Conservation (phyloP, 148 eudicot genomes). For the Euryodendron excelsum region DNA sequence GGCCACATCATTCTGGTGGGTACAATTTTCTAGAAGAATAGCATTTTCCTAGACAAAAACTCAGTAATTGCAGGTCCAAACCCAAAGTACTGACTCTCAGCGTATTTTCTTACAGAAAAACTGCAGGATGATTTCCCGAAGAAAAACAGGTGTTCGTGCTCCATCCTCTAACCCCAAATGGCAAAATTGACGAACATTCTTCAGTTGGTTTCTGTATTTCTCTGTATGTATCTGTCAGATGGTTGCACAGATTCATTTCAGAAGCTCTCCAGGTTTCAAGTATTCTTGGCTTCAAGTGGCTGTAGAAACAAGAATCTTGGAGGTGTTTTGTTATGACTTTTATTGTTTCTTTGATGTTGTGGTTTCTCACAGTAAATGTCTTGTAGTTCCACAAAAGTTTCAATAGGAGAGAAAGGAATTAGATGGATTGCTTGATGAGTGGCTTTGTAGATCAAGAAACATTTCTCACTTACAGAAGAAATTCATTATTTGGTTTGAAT, state of each 20-base stretch:
- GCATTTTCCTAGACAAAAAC: no score
- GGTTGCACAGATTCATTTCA: constrained; percentile 12
- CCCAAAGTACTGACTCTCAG: neutral
- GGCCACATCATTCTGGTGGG: no score
- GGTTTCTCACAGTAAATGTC: neutral
- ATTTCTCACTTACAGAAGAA: constrained; percentile 3
- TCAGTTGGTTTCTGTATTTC: constrained; percentile 7
- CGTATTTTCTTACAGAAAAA: constrained; percentile 32
- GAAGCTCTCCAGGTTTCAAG: constrained; percentile 1
- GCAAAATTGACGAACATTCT: neutral
- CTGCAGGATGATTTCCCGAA: constrained; percentile 29
- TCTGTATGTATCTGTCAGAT: constrained; percentile 6
- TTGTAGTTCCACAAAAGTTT: neutral
- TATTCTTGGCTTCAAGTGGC: neutral
- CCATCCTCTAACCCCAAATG: constrained; percentile 28
- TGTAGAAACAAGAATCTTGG: constrained; percentile 3
- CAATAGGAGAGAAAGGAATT: neutral
- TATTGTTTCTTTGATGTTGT: constrained; percentile 8
- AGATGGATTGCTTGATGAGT: neutral
- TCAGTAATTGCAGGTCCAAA: neutral
- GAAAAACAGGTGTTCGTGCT: constrained; percentile 38
- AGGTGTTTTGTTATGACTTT: neutral
- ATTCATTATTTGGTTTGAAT: neutral
- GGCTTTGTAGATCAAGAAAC: constrained; percentile 12
- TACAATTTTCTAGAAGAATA: no score